Evolutionary conservation across 192 early-diverging fungal species (phyloP).

Genomic region (Funneliformis geosporum): DNA sequence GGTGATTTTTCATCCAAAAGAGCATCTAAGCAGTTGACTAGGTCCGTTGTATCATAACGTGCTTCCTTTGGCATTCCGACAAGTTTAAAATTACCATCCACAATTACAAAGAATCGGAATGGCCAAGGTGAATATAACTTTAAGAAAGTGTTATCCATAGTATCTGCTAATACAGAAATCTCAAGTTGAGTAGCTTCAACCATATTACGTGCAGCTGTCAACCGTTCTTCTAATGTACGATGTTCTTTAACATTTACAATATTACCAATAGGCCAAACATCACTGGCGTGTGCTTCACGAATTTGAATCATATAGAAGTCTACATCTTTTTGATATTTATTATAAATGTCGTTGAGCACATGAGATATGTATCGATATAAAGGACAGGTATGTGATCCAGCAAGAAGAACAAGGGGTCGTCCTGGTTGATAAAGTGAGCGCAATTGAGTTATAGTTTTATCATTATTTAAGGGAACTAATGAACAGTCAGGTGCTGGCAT

Average conservation of each 20-base stretch:
- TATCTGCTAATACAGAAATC: slow-evolving; percentile 20
- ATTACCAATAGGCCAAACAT: slow-evolving; percentile 30
- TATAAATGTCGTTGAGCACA: slow-evolving; percentile 26
- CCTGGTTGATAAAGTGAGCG: background rate
- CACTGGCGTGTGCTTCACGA: slow-evolving; percentile 27
- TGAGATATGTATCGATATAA: slow-evolving; percentile 27
- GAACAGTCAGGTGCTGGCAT: slow-evolving; percentile 23
- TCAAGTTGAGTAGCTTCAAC: slow-evolving; percentile 5
- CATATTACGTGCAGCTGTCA: slow-evolving; percentile 18
- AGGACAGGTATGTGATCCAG: slow-evolving; percentile 27
- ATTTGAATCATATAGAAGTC: slow-evolving; percentile 32
- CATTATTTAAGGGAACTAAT: background rate
- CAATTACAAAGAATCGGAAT: slow-evolving; percentile 21
- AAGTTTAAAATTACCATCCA: slow-evolving; percentile 23
- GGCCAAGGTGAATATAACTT: slow-evolving; percentile 22
- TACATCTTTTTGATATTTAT: background rate
- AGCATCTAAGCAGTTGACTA: slow-evolving; percentile 18
- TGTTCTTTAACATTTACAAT: slow-evolving; percentile 10
- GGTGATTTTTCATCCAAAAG: slow-evolving; percentile 10
- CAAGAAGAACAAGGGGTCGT: slow-evolving; percentile 23
- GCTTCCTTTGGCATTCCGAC: slow-evolving; percentile 28
- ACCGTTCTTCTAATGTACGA: slow-evolving; percentile 8
- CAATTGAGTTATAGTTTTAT: background rate
- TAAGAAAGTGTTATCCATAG: slow-evolving; percentile 21
- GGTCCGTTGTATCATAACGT: slow-evolving; percentile 22